Evolutionary conservation across 164 flowering plant genomes (phyloP), one percentile per base, ranked within the genome.

Genomic region (Stephania yunnanensis): DNA sequence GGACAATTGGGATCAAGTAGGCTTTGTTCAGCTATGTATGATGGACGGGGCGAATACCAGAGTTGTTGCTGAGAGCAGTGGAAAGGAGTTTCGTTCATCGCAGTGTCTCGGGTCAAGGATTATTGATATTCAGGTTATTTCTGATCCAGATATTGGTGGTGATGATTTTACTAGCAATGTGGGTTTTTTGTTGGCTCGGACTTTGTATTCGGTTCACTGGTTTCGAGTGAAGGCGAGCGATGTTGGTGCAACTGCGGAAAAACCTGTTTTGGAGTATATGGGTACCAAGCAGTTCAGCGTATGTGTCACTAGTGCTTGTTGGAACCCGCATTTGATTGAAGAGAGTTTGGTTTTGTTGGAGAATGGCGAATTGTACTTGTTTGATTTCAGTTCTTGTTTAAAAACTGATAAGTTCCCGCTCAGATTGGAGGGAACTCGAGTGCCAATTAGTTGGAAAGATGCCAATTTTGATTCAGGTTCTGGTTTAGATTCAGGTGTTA

Each of bases 191-290:
- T 58, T 90, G 78, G 89, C 79, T 71, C 85, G 77, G 64, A 85
- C 92, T 7, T 46, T 85, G 78, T 85, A 87, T 80, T 78, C 91
- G 71, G 90, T 88, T 71, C 83, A 84, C 78, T 94, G 94, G 98
- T 90, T 81, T 79, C 52, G 72, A 45, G 86, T 92, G 69, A 77
- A 76, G 44, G 42, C 81, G 53, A 72, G 30, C 10, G 71, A 12
- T 2, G 2, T 5, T 12, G 72, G 63, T 63, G 58, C 73, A 30
- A 70, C 75, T 46, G 65, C 20, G 36, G 78, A 68, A 46, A 77
- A 31, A 55, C 87, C 85, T 1, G 70, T 5, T 77, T 80, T 90
- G 75, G 82, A 79, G 68, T 75, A 79, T 74, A 45, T 88, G 53
- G 87, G 87, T 48, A 68, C 72, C 17, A 87, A 85, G 68, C 45